These are phyloP conservation scores for Trichoderma cornu-damae DNA, from an alignment of 2,329 filamentous ascomycete genomes.

Conservation along the genomic window DNA sequence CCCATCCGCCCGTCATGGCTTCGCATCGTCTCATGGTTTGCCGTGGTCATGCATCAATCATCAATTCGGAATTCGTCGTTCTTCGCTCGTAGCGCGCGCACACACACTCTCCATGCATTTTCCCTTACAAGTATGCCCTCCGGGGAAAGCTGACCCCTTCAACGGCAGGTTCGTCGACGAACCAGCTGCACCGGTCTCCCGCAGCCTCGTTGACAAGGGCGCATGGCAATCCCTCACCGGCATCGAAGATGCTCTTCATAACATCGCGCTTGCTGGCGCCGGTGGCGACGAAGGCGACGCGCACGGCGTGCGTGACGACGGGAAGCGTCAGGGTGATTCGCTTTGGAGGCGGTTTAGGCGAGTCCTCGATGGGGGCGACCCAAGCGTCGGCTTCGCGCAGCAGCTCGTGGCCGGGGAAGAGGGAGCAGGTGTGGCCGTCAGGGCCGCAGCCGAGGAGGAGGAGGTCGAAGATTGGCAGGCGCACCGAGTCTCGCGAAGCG, in stretches of 20 bases:
- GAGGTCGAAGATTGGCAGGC: constrained; percentile 90
- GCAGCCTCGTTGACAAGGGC: constrained; percentile 79
- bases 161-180: constrained; percentile 80
- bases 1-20: neutral
- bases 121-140: constrained; percentile 53
- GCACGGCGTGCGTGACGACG: constrained; percentile 80
- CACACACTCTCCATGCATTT: neutral
- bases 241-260: constrained; percentile 85
- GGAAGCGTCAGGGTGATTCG: constrained; percentile 90
- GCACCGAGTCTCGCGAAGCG: constrained; percentile 87
- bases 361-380: constrained; percentile 88
- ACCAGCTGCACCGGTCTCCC: constrained; percentile 90
- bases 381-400: constrained; percentile 83
- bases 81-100: neutral
- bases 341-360: constrained; percentile 85
- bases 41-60: constrained; percentile 12
- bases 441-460: constrained; percentile 90
- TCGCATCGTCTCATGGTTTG: constrained; percentile 3
- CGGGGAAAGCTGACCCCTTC: constrained; percentile 80
- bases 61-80: neutral
- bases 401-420: constrained; percentile 86
- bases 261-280: constrained; percentile 86
- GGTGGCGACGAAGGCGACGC: constrained; percentile 87
- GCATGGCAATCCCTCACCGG: constrained; percentile 73
- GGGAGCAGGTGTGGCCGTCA: constrained; percentile 93